Conservation (phyloP, 139 green algal genomes). For the Chlamydomonas schloesseri region DNA sequence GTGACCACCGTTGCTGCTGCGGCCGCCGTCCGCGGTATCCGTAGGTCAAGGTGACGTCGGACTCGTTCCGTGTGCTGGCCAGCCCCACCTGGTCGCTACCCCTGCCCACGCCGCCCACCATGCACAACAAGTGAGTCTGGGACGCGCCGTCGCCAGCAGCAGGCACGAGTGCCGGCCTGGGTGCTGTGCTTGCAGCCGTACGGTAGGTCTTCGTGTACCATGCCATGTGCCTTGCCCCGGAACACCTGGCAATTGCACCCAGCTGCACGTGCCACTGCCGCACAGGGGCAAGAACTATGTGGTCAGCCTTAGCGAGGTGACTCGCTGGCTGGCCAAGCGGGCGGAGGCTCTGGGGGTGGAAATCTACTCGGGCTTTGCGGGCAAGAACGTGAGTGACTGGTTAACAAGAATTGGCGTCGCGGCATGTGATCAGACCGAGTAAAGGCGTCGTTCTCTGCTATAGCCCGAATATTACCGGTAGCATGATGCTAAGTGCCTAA, state of each 20-base stretch:
- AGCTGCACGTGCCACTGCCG: too few relatives aligned
- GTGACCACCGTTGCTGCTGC: too few relatives aligned
- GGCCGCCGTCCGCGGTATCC: too few relatives aligned
- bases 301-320: constrained; percentile 87
- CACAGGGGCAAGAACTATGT: constrained; percentile 78
- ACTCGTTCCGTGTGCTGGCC: constrained; percentile 63
- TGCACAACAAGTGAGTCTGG: constrained; percentile 86
- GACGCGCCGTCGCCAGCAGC: too few relatives aligned
- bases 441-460: too few relatives aligned
- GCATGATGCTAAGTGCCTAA: too few relatives aligned
- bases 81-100: constrained; percentile 26
- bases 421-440: background rate
- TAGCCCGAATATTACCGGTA: too few relatives aligned
- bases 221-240: too few relatives aligned
- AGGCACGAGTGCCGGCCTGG: too few relatives aligned
- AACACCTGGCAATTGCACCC: too few relatives aligned
- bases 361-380: constrained; percentile 91
- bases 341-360: constrained; percentile 93
- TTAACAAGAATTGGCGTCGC: background rate
- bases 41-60: constrained; percentile 34
- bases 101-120: constrained; percentile 68
- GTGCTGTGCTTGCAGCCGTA: too few relatives aligned
- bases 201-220: too few relatives aligned
- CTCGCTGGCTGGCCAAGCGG: constrained; percentile 81
- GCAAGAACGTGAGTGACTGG: constrained; percentile 42